Base-by-base conservation (phyloP, 768 basidiomycete genomes). In the Lactarius akahatsu region DNA sequence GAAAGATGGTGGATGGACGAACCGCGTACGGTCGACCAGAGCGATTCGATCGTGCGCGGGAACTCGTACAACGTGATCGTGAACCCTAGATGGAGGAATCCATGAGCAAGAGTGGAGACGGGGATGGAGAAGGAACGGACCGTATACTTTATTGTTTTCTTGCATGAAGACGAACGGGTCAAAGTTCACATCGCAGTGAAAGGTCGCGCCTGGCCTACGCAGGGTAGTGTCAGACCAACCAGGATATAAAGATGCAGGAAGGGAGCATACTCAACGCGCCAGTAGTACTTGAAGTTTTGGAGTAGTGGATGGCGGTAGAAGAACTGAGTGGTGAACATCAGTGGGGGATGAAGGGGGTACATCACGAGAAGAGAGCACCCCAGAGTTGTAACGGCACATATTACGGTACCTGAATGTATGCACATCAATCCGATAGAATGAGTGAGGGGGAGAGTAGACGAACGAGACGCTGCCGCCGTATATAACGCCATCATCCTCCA, bases 231-330 rank as follows among this genome's bases (percentile, higher is more conserved):
- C 62, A 58, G 43, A 36, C 41, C 20, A 3, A 20, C 32, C 16
- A 16, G 15, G 15, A 52, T 3, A 50, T 10, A 34, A 8, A 32
- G 26, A 13, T 1, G 8, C 16, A 2, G 16, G 57, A 32, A 23
- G 57, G 13, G 7, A 43, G 77, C 89, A 74, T 72, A 92, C 88
- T 94, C 92, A 34, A 96, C 85, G 70, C 93, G 87, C 93, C 92
- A 96, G 76, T 96, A 95, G 76, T 92, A 96, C 54, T 86, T 85
- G 76, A 88, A 94, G 36, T 85, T 79, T 69, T 87, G 82, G 56
- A 96, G 78, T 10, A 96, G 77, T 64, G 88, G 85, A 68, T 96
- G 94, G 52, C 83, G 81, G 79, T 85, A 96, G 79, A 96, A 96
- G 79, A 90, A 92, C 87, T 92, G 30, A 2, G 20, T 4, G 28